Conservation (phyloP, 371 early-diverging fungal species). For the Zychaea mexicana region DNA sequence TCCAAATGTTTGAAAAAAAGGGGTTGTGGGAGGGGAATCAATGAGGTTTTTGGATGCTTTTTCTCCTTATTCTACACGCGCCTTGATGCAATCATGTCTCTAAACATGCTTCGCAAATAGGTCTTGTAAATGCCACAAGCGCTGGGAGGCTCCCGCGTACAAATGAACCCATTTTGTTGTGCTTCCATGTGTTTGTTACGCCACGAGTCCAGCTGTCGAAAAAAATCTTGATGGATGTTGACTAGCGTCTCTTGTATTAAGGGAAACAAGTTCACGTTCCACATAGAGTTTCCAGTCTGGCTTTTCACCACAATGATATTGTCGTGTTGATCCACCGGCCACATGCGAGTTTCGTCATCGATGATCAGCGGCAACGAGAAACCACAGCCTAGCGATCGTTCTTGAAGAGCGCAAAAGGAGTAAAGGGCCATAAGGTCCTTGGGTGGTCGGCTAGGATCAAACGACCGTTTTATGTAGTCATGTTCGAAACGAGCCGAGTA, state of each 20-base stretch:
- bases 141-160: slow-evolving; percentile 41
- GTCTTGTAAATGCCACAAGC: slow-evolving; percentile 67
- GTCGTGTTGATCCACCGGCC: slow-evolving; percentile 79
- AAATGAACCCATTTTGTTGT: slow-evolving; percentile 32
- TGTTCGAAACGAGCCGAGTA: slow-evolving; percentile 81
- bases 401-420: slow-evolving; percentile 60
- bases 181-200: slow-evolving; percentile 37
- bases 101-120: slow-evolving; percentile 57
- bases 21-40: background rate
- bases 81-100: slow-evolving; percentile 56
- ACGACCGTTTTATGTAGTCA: slow-evolving; percentile 55
- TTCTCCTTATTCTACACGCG: background rate
- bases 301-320: slow-evolving; percentile 78
- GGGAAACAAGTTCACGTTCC: slow-evolving; percentile 75
- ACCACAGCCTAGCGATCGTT: slow-evolving; percentile 49
- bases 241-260: slow-evolving; percentile 63
- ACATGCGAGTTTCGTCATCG: slow-evolving; percentile 78
- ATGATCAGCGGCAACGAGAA: slow-evolving; percentile 66
- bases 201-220: slow-evolving; percentile 57
- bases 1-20: background rate
- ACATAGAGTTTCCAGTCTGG: slow-evolving; percentile 50
- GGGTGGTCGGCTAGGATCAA: slow-evolving; percentile 61
- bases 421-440: slow-evolving; percentile 75
- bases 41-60: background rate
- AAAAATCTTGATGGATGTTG: slow-evolving; percentile 67